Conservation (phyloP, 208 protist species). For the Phytomonas francai region DNA sequence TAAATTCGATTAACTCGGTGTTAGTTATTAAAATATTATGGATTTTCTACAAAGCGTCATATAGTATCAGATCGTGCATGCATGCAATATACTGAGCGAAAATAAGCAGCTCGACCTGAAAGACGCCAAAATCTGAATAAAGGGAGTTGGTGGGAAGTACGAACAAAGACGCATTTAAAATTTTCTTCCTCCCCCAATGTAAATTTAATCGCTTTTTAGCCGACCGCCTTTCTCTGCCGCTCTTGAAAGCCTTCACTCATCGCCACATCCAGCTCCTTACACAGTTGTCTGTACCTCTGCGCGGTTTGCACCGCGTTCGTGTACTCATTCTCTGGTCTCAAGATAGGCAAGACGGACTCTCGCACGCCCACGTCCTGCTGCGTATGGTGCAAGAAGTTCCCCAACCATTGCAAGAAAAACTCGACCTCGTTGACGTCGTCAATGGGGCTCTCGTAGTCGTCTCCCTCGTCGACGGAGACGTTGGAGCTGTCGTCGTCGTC, state of each 20-base stretch:
- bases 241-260: conserved; percentile 38
- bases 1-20: background rate
- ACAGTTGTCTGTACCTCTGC: conserved; percentile 37
- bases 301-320: conserved; percentile 30
- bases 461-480: conserved; percentile 52
- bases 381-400: conserved; percentile 13
- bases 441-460: conserved; percentile 83
- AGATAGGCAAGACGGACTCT: background rate
- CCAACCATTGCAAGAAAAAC: conserved; percentile 31
- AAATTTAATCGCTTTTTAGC: background rate
- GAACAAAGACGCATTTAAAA: background rate
- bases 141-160: background rate
- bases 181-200: background rate
- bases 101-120: conserved; percentile 1
- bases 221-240: conserved; percentile 8
- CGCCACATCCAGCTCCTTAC: conserved; percentile 41
- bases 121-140: background rate
- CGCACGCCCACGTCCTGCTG: conserved; percentile 12
- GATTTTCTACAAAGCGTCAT: background rate
- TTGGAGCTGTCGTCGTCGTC: conserved; percentile 27
- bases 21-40: background rate
- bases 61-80: background rate
- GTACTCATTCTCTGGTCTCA: conserved; percentile 32
- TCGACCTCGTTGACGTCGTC: conserved; percentile 82
- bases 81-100: background rate